Evolutionary conservation across 2,329 filamentous ascomycete genomes (phyloP), one percentile per base, ranked within the genome.

Genomic region (Thelonectria olida): DNA sequence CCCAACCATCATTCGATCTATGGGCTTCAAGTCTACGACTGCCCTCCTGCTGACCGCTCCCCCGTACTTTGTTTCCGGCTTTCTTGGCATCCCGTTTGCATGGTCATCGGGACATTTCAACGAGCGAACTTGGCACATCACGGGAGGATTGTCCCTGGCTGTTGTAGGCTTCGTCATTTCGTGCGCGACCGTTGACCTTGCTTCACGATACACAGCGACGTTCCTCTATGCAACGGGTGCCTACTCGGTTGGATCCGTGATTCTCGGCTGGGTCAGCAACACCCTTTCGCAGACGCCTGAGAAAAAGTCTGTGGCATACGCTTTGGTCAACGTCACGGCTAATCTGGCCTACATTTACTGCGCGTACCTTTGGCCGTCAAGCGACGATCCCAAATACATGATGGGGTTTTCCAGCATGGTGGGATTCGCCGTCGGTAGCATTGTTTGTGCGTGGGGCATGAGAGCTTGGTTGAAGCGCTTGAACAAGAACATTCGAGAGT

Each of bases 311-410:
- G 76, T 13, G 79, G 78, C n/a, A n/a, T n/a, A n/a, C n/a, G n/a
- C n/a, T n/a, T n/a, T n/a, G n/a, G n/a, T n/a, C n/a, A n/a, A n/a
- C n/a, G n/a, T n/a, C n/a, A n/a, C n/a, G n/a, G n/a, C n/a, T n/a
- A n/a, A n/a, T n/a, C n/a, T n/a, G n/a, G n/a, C n/a, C 2, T 83
- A 82, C 66, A 80, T 84, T 44, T 84, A 82, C 66, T 81, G 81
- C 15, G 80, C 81, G 2, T 84, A 84, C 62, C 72, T 84, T 4
- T 84, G 81, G 80, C 81, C 80, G 5, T 76, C 77, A 20, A 76
- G 63, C 8, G 80, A 83, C 55, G 74, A 71, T 34, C 82, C 82
- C 0, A 73, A 80, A 20, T 84, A 83, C 60, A 74, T 72, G 1
- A 81, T 83, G 50, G 78, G 76, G 0, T 79, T 81, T 13, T 79